Percentiles rank a stretch among this genome's conserved stretches.
phyloP scores from a whole-genome alignment of 1,284 basidiomycete genomes.

The Melampsora americana region DNA sequence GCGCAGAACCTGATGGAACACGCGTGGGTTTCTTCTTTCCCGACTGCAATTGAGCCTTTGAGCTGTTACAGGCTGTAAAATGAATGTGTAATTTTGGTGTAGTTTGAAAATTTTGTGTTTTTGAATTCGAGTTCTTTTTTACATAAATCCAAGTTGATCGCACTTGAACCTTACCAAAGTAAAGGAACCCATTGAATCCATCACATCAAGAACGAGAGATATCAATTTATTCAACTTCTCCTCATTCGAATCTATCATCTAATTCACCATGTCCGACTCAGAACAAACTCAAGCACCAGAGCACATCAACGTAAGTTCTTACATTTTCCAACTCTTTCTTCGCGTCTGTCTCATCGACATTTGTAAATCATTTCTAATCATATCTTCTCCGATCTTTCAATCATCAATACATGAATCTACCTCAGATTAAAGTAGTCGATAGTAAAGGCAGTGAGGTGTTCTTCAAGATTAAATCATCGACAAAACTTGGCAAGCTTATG shows the following conservation, averaged over 20 bases:
- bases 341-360: background rate
- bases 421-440: constrained; percentile 61
- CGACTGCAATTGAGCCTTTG: too few species aligned
- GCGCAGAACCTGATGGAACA: too few species aligned
- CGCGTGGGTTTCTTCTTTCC: too few species aligned
- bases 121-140: too few species aligned
- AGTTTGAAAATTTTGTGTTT: too few species aligned
- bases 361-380: background rate
- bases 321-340: background rate
- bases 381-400: background rate
- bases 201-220: background rate
- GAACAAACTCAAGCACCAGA: constrained; percentile 35
- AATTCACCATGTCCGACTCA: constrained; percentile 22
- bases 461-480: constrained; percentile 96
- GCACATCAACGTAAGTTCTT: constrained; percentile 35
- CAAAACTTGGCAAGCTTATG: constrained; percentile 87
- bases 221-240: too few species aligned
- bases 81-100: too few species aligned
- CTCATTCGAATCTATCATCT: background rate
- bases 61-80: too few species aligned
- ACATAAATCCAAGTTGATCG: too few species aligned
- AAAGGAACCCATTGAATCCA: too few species aligned
- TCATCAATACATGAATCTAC: background rate
- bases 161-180: too few species aligned
- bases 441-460: constrained; percentile 83